These are phyloP conservation scores for Phaeoacremonium minimum DNA, from an alignment of 2,329 filamentous ascomycete genomes.

Conservation along the genomic window DNA sequence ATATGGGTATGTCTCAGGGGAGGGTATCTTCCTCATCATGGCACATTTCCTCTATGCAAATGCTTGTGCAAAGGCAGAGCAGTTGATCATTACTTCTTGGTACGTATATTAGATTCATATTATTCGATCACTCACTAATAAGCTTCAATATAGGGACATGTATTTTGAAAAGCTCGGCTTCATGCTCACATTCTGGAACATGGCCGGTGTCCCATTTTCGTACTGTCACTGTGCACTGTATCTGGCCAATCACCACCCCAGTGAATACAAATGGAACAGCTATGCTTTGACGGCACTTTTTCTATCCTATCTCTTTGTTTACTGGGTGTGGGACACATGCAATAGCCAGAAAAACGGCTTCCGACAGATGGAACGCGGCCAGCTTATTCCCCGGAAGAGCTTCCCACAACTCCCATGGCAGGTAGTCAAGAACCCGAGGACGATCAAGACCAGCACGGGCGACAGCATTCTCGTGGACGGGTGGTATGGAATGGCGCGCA, in stretches of 20 bases:
- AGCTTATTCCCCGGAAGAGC: conserved; percentile 64
- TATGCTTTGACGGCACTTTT: conserved; percentile 63
- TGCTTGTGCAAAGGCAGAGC: no score
- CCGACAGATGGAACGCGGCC: conserved; percentile 73
- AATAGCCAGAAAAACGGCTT: conserved; percentile 95
- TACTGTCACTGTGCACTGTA: conserved; percentile 95
- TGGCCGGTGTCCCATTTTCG: conserved; percentile 83
- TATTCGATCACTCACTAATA: no score
- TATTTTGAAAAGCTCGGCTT: conserved; percentile 96
- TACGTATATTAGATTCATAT: no score
- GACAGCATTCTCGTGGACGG: conserved; percentile 79
- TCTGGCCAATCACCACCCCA: conserved; percentile 77
- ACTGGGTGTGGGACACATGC: conserved; percentile 89
- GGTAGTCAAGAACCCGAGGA: conserved; percentile 74
- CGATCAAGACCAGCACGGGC: conserved; percentile 67
- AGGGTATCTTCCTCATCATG: conserved; percentile 78
- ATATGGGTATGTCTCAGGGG: conserved; percentile 82
- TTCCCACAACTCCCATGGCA: conserved; percentile 93
- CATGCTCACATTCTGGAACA: conserved; percentile 98
- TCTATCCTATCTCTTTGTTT: conserved; percentile 71
- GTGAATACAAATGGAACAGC: conserved; percentile 72
- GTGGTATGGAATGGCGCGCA: conserved; percentile 76
- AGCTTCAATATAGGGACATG: no score
- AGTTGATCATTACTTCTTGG: no score
- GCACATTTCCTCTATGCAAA: no score